A percentile compares a stretch with the other conserved stretches of the same genome.
phyloP scores from a whole-genome alignment of 116 monocot genomes.

The Iris pallida region DNA sequence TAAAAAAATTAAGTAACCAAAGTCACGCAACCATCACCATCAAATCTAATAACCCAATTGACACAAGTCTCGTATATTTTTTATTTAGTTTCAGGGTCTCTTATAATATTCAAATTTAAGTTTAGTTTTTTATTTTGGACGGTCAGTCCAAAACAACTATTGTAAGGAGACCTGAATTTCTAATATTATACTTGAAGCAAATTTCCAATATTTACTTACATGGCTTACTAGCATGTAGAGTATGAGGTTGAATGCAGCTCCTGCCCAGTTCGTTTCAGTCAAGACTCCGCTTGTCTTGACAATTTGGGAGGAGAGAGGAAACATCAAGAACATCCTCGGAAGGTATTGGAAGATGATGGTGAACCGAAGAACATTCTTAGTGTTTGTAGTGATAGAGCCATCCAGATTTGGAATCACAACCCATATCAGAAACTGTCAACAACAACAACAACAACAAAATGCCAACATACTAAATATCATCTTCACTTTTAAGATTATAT shows the following conservation, averaged over 20 bases:
- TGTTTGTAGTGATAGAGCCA: slow-evolving; percentile 44
- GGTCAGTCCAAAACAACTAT: too few species aligned
- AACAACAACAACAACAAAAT: not conserved
- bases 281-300: slow-evolving; percentile 65
- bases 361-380: slow-evolving; percentile 51
- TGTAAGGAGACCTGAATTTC: too few species aligned
- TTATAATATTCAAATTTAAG: too few species aligned
- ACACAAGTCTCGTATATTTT: too few species aligned
- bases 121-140: too few species aligned
- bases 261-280: slow-evolving; percentile 82
- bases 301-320: slow-evolving; percentile 66
- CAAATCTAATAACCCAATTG: too few species aligned
- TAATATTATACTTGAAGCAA: too few species aligned
- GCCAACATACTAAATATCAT: too few species aligned
- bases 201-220: slow-evolving; percentile 37
- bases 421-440: slow-evolving; percentile 68
- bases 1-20: too few species aligned
- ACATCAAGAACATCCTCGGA: slow-evolving; percentile 63
- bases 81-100: too few species aligned
- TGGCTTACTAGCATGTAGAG: slow-evolving; percentile 93
- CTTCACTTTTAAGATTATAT: too few species aligned
- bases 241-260: slow-evolving; percentile 85
- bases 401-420: slow-evolving; percentile 56
- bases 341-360: slow-evolving; percentile 71
- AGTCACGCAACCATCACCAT: too few species aligned